These are phyloP conservation scores for Heteromeles arbutifolia DNA, from an alignment of 306 rosid species.

Conservation along the genomic window DNA sequence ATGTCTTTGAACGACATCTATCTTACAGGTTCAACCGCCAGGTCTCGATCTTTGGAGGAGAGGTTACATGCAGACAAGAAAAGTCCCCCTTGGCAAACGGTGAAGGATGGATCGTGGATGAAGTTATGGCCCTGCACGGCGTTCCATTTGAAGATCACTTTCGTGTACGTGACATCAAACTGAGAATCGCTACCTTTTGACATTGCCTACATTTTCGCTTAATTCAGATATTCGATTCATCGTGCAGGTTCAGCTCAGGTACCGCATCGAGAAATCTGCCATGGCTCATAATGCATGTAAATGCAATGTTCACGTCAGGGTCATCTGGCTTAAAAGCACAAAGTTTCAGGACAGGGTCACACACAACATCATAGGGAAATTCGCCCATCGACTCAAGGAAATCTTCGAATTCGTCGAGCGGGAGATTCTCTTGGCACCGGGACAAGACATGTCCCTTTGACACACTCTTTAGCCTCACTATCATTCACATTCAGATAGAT, in stretches of 20 bases:
- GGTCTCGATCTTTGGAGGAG: slow-evolving; percentile 52
- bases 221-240: neutral
- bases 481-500: neutral
- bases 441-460: slow-evolving; percentile 6
- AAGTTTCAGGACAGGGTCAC: slow-evolving; percentile 56
- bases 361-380: slow-evolving; percentile 47
- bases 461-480: neutral
- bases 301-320: slow-evolving; percentile 45
- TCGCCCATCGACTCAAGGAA: slow-evolving; percentile 35
- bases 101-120: slow-evolving; percentile 60
- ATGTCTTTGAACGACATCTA: slow-evolving; percentile 37
- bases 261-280: slow-evolving; percentile 44
- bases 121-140: slow-evolving; percentile 59
- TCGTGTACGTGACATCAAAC: slow-evolving; percentile 31
- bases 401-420: slow-evolving; percentile 47
- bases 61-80: slow-evolving; percentile 61
- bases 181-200: neutral
- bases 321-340: slow-evolving; percentile 61
- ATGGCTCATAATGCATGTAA: slow-evolving; percentile 46
- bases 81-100: slow-evolving; percentile 28
- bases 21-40: slow-evolving; percentile 54
- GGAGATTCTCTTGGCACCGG: slow-evolving; percentile 43
- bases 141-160: slow-evolving; percentile 64
- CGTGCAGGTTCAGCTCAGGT: slow-evolving; percentile 63
- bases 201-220: neutral